Conservation (phyloP, 2,329 filamentous ascomycete species). For the Penicillium aurantiogriseum region DNA sequence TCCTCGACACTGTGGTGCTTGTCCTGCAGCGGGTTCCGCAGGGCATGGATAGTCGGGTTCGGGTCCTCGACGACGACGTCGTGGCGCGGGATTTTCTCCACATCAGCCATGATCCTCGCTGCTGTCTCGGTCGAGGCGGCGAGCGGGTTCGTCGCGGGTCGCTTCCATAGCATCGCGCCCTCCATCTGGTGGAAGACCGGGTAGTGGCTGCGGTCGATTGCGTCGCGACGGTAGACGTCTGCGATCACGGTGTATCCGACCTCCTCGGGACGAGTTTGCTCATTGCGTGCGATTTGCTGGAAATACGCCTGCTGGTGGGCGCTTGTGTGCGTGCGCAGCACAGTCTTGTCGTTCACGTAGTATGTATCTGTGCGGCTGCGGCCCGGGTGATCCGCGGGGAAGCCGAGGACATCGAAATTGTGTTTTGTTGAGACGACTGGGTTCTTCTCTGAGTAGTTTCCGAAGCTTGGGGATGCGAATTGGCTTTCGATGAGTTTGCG, state of each 20-base stretch:
- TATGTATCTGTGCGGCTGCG: constrained; percentile 89
- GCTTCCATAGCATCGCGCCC: constrained; percentile 85
- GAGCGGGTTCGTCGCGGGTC: constrained; percentile 43
- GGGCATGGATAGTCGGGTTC: constrained; percentile 71
- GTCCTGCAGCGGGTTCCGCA: constrained; percentile 79
- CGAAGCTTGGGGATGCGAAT: constrained; percentile 72
- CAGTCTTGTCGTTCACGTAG: constrained; percentile 80
- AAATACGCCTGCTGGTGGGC: constrained; percentile 88
- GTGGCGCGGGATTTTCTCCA: constrained; percentile 70
- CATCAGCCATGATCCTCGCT: constrained; percentile 65
- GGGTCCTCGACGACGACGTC: constrained; percentile 76
- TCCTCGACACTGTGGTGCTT: constrained; percentile 70
- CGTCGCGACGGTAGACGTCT: constrained; percentile 93
- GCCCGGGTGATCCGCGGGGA: constrained; percentile 82
- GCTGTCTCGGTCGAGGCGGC: constrained; percentile 47
- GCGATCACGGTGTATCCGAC: constrained; percentile 87
- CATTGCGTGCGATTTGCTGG: constrained; percentile 57
- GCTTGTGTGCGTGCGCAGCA: constrained; percentile 89
- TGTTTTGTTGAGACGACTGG: constrained; percentile 81
- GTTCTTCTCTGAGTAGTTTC: constrained; percentile 72
- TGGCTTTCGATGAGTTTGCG: constrained; percentile 87
- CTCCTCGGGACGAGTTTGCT: constrained; percentile 34
- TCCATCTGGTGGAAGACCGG: constrained; percentile 99
- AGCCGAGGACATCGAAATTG: constrained; percentile 97
- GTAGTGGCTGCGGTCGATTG: constrained; percentile 92